Conservation (phyloP, 441 rosid species). For the Euphorbia schlechtendalii region DNA sequence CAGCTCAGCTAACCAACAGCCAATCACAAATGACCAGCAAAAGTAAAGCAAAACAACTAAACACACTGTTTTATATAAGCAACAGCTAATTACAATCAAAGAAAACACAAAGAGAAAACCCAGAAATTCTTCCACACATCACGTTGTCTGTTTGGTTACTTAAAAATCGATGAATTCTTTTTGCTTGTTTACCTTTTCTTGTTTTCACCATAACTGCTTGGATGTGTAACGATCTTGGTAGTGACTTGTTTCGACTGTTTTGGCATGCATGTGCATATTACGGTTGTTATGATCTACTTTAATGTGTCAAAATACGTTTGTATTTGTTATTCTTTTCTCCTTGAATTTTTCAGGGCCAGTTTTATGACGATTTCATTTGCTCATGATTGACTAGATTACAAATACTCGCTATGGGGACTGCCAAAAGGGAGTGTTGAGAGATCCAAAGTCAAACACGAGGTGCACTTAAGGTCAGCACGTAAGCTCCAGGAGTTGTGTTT, state of each 20-base stretch:
- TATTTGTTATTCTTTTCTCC: neutral
- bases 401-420: slow-evolving; percentile 71
- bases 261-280: neutral
- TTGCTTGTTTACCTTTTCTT: neutral
- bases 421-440: slow-evolving; percentile 75
- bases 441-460: slow-evolving; percentile 61
- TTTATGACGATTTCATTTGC: neutral
- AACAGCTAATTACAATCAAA: too few species aligned
- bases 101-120: too few species aligned
- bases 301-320: neutral
- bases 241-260: neutral
- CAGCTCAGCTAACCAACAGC: too few species aligned
- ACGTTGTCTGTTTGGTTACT: neutral
- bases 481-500: slow-evolving; percentile 93
- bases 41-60: too few species aligned
- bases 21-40: too few species aligned
- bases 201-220: neutral
- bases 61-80: too few species aligned
- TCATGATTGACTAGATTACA: slow-evolving; percentile 74
- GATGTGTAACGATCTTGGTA: neutral
- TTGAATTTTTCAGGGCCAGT: neutral
- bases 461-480: slow-evolving; percentile 76
- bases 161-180: neutral
- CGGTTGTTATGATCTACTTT: neutral
- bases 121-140: too few species aligned